Evolutionary conservation across 2,329 filamentous ascomycete genomes (phyloP), one percentile per base, ranked within the genome.

Genomic region (Neopestalotiopsis sp.): DNA sequence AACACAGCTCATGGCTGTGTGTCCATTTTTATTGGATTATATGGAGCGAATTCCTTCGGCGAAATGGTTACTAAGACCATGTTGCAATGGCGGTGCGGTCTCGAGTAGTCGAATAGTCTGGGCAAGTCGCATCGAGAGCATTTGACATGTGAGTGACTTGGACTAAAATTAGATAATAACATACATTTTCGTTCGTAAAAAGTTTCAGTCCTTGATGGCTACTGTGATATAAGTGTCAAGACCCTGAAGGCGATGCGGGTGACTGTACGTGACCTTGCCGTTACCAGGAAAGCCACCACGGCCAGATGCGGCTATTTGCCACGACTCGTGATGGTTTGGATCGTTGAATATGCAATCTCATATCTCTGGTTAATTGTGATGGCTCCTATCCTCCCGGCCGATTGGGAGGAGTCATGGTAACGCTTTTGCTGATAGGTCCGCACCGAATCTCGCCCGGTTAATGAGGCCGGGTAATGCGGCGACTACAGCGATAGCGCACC

Each of bases 401-500:
- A 67, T 67, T 70, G 64, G 69, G 68, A 53, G 66, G 57, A 69
- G 70, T 65, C 49, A 61, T 62, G 68, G 30, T 42, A 64, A 69
- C 58, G 70, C 72, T 73, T 71, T 71, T 69, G 71, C 70, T 71
- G 69, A 64, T 70, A 64, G 71, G 75, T 75, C 74, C 74, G 72
- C 76, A 72, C 17, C 17, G 5, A 53, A 3, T 53, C 45, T n/a
- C 45, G 45, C 45, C 76, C 76, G 76, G 76, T 71, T 77, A 78
- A 77, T 76, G 65, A 67, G 69, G 40, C 76, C 76, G 76, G 76
- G 72, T 76, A 78, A 77, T 75, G 58, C 70, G 69, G 62, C 71
- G 72, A 72, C 69, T 67, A 69, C 73, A 69, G 69, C 70, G 71
- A 72, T 68, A 72, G 67, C 58, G 71, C 69, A 53, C 45, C 71